Conservation (phyloP, 139 green algal species). For the Protoeuglena noctilucae region DNA sequence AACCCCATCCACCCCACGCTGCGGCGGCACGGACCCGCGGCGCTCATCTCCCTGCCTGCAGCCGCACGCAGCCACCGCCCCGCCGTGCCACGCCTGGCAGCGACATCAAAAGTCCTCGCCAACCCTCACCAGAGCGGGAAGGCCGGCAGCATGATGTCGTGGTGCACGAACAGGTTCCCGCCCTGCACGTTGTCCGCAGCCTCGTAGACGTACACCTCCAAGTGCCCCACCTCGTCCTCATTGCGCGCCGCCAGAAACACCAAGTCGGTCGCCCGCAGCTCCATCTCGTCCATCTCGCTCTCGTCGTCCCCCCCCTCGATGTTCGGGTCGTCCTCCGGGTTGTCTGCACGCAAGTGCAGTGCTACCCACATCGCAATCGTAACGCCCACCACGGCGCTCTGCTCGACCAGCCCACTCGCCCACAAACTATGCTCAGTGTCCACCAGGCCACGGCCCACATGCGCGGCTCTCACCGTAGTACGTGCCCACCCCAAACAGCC, state of each 20-base stretch:
- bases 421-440: background rate
- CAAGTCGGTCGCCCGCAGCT: conserved; percentile 54
- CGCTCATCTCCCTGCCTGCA: no score
- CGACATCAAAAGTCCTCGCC: no score
- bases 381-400: conserved; percentile 15
- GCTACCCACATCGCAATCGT: background rate
- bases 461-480: background rate
- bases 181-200: conserved; percentile 16
- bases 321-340: conserved; percentile 21
- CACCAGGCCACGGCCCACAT: background rate
- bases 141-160: conserved; percentile 83
- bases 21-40: no score
- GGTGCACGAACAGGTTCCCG: conserved; percentile 85
- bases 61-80: no score
- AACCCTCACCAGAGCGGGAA: no score
- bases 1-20: conserved; percentile 73
- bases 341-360: conserved; percentile 4
- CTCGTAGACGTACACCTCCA: conserved; percentile 51
- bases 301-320: background rate
- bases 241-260: conserved; percentile 74
- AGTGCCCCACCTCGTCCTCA: conserved; percentile 80
- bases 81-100: no score
- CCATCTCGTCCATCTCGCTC: conserved; percentile 44
- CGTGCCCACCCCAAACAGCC: background rate
- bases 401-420: conserved; percentile 9